Percentiles rank a stretch among this genome's conserved stretches.
phyloP scores from a whole-genome alignment of 169 alveolate species.

The Amoebophrya sp. region DNA sequence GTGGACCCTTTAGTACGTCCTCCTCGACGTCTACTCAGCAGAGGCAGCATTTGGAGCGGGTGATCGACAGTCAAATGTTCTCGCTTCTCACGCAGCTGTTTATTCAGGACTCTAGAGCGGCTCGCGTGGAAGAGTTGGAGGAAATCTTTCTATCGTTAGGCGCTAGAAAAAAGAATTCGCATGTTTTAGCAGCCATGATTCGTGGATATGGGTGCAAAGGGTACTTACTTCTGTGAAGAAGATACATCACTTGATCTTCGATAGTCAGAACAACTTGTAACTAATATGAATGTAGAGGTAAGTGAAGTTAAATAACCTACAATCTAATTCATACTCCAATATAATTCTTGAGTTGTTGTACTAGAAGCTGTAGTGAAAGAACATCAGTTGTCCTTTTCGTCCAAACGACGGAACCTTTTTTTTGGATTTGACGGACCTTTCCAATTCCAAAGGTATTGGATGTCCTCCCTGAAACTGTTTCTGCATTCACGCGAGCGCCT shows the following conservation, averaged over 20 bases:
- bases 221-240: no score
- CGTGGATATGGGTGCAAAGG: slow-evolving; percentile 18
- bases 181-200: background rate
- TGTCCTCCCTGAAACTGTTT: slow-evolving; percentile 3
- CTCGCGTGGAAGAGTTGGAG: background rate
- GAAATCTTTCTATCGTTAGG: background rate
- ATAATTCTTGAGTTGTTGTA: no score
- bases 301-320: no score
- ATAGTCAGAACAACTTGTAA: no score
- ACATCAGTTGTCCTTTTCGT: no score
- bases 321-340: no score
- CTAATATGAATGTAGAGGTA: no score
- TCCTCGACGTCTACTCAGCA: background rate
- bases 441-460: background rate
- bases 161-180: background rate
- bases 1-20: background rate
- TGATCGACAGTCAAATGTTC: background rate
- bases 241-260: no score
- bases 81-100: background rate
- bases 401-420: no score
- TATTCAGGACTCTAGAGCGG: background rate
- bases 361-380: no score
- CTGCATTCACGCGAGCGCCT: background rate
- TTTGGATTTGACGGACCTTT: no score
- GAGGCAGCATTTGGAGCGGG: background rate